A percentile compares a stretch with the other conserved stretches of the same genome.
Evolutionary conservation across 139 green algal genomes (phyloP).

Genomic region (Axilococcus clingmanii): DNA sequence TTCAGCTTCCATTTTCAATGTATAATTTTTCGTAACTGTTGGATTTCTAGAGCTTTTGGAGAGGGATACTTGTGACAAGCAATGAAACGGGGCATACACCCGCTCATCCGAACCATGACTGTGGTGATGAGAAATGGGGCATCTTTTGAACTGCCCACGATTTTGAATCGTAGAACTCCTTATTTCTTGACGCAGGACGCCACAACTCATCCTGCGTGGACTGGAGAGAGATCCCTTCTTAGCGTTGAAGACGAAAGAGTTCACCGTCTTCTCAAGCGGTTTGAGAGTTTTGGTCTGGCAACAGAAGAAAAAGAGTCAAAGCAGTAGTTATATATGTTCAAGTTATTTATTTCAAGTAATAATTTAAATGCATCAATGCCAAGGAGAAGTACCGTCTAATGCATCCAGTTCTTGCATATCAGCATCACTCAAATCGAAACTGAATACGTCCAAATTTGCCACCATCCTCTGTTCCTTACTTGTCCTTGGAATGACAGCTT

Average conservation of each 20-base stretch:
- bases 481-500: conserved; percentile 34
- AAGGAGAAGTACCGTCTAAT: too few species aligned
- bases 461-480: conserved; percentile 26
- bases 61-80: background rate
- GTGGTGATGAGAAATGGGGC: conserved; percentile 31
- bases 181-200: conserved; percentile 27
- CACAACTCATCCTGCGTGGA: conserved; percentile 26
- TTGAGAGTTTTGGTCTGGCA: conserved; percentile 5
- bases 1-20: too few species aligned
- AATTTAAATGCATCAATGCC: too few species aligned
- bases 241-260: conserved; percentile 21
- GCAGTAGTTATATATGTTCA: background rate
- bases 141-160: conserved; percentile 14
- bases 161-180: conserved; percentile 9
- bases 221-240: conserved; percentile 11
- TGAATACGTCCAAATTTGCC: conserved; percentile 37
- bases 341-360: background rate
- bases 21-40: background rate
- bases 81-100: conserved; percentile 21
- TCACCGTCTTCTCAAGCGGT: conserved; percentile 5
- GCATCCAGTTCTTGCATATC: conserved; percentile 43
- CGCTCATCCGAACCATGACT: conserved; percentile 14
- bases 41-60: background rate
- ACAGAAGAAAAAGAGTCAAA: background rate
- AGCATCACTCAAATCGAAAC: conserved; percentile 34